Conservation (phyloP, 495 filamentous ascomycete genomes). For the Trichoderma virens region DNA sequence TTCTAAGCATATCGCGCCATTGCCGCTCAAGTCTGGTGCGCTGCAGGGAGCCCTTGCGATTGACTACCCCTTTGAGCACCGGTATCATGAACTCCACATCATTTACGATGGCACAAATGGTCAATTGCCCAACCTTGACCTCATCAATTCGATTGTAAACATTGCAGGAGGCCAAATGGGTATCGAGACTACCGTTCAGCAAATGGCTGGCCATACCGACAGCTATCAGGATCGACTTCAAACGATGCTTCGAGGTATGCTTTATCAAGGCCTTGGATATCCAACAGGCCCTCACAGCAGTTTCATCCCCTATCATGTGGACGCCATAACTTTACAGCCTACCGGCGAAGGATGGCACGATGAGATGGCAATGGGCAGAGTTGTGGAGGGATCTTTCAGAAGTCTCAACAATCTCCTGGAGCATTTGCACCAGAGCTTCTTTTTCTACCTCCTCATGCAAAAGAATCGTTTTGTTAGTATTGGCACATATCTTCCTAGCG, state of each 20-base stretch:
- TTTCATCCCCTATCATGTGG: slow-evolving; percentile 97
- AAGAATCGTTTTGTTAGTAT: slow-evolving; percentile 92
- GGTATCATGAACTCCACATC: slow-evolving; percentile 81
- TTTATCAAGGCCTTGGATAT: slow-evolving; percentile 81
- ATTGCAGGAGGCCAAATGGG: slow-evolving; percentile 92
- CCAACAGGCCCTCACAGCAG: slow-evolving; percentile 87
- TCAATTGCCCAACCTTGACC: slow-evolving; percentile 87
- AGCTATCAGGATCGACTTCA: slow-evolving; percentile 73
- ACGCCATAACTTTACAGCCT: slow-evolving; percentile 87
- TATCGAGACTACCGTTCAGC: slow-evolving; percentile 70
- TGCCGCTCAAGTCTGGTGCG: slow-evolving; percentile 85
- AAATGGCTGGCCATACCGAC: slow-evolving; percentile 79
- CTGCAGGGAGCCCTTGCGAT: slow-evolving; percentile 87
- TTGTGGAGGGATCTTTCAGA: slow-evolving; percentile 80
- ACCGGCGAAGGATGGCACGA: slow-evolving; percentile 92
- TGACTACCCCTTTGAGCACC: slow-evolving; percentile 80
- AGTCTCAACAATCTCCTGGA: slow-evolving; percentile 94
- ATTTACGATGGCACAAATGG: slow-evolving; percentile 96
- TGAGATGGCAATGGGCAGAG: slow-evolving; percentile 87
- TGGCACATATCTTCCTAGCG: slow-evolving; percentile 92
- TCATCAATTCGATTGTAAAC: slow-evolving; percentile 86
- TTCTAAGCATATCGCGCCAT: slow-evolving; percentile 55
- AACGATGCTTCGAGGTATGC: slow-evolving; percentile 90
- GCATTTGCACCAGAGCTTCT: slow-evolving; percentile 97
- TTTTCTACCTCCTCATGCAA: slow-evolving; percentile 94